Conservation (phyloP, 2,329 filamentous ascomycete genomes). For the Colletotrichum graminicola region DNA sequence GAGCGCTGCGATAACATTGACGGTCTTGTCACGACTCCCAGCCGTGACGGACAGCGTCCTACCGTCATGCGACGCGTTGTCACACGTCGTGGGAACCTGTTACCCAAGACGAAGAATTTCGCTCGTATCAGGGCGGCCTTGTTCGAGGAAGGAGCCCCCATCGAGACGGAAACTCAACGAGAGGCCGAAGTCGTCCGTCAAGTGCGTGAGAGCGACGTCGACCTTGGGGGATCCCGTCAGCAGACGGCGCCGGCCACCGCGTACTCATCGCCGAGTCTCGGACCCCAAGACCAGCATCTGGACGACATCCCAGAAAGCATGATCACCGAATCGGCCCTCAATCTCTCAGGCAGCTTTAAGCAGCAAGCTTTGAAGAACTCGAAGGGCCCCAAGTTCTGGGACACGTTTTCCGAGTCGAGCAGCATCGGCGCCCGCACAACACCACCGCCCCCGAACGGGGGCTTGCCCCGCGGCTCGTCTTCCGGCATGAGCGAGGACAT, state of each 20-base stretch:
- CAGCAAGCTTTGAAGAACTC: constrained; percentile 79
- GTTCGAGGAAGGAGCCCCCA: constrained; percentile 86
- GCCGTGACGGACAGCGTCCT: constrained; percentile 68
- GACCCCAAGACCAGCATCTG: constrained; percentile 69
- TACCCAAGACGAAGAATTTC: constrained; percentile 97
- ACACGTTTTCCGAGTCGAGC: constrained; percentile 78
- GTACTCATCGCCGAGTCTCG: constrained; percentile 77
- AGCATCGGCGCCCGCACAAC: constrained; percentile 63
- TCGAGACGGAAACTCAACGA: constrained; percentile 88
- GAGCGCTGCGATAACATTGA: constrained; percentile 78
- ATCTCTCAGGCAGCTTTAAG: constrained; percentile 77
- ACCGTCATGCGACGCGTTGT: constrained; percentile 87
- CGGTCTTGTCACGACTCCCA: constrained; percentile 56
- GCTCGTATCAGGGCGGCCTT: constrained; percentile 91
- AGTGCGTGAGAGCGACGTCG: constrained; percentile 88
- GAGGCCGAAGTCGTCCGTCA: constrained; percentile 97
- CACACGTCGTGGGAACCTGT: constrained; percentile 86
- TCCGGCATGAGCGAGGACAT: constrained; percentile 77
- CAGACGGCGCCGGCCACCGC: constrained; percentile 67
- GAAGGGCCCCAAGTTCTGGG: constrained; percentile 81
- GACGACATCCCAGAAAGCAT: constrained; percentile 80
- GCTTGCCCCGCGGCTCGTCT: constrained; percentile 70
- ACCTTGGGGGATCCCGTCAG: constrained; percentile 61
- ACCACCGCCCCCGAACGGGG: constrained; percentile 72
- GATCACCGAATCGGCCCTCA: constrained; percentile 66